Conservation (phyloP, 768 basidiomycete genomes). For the Piloderma croceum region DNA sequence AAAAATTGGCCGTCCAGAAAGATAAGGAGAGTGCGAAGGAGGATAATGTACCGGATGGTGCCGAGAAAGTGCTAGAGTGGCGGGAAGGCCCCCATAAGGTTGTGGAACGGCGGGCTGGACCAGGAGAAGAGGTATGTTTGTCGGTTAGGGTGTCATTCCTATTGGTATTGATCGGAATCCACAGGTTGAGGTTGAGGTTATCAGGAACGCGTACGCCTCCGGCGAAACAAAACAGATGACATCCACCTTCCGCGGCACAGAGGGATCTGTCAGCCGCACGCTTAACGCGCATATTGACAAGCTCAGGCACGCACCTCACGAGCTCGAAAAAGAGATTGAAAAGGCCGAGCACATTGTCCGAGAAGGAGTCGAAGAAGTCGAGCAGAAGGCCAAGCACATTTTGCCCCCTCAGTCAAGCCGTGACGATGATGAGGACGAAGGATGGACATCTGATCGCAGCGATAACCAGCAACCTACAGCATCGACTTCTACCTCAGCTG, state of each 20-base stretch:
- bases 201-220: constrained; percentile 36
- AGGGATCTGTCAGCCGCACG: neutral
- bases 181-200: constrained; percentile 61
- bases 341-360: constrained; percentile 15
- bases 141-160: neutral
- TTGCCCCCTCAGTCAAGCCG: neutral
- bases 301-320: neutral
- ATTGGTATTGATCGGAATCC: neutral
- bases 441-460: constrained; percentile 58
- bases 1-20: constrained; percentile 9
- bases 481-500: constrained; percentile 9
- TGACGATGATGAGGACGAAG: constrained; percentile 51
- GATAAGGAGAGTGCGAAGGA: constrained; percentile 20
- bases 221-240: constrained; percentile 5
- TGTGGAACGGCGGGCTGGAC: constrained; percentile 53
- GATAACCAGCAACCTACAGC: constrained; percentile 17
- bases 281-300: neutral
- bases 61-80: constrained; percentile 47
- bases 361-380: constrained; percentile 13
- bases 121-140: constrained; percentile 61
- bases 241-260: constrained; percentile 1
- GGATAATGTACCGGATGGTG: constrained; percentile 37
- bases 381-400: constrained; percentile 12
- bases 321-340: constrained; percentile 16
- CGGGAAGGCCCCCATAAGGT: constrained; percentile 64